A percentile compares a stretch with the other conserved stretches of the same genome.
Conservation (phyloP, 176 grass and related monocot genomes). For the Typha latifolia region DNA sequence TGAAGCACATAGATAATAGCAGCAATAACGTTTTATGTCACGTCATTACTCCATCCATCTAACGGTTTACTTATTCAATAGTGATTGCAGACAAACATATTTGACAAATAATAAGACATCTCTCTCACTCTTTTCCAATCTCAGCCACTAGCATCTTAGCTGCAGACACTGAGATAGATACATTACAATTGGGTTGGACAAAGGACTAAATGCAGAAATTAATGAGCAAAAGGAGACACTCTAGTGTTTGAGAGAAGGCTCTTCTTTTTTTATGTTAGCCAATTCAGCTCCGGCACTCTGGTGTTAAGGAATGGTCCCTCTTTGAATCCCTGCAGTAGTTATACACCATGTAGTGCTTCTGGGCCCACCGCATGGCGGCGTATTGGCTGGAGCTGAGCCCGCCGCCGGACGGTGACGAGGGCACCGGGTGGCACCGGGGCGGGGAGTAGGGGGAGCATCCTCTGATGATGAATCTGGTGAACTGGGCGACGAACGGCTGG, state of each 20-base stretch:
- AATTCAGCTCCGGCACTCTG: slow-evolving; percentile 25
- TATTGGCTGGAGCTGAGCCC: slow-evolving; percentile 29
- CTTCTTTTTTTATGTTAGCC: background rate
- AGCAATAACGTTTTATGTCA: slow-evolving; percentile 13
- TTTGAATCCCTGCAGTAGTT: slow-evolving; percentile 52
- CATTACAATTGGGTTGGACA: too few relatives aligned
- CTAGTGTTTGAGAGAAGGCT: too few relatives aligned
- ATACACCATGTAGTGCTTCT: slow-evolving; percentile 47
- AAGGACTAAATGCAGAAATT: too few relatives aligned
- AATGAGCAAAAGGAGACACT: background rate
- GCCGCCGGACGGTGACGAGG: slow-evolving; percentile 3
- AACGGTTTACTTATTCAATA: slow-evolving; percentile 19
- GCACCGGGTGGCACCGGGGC: slow-evolving; percentile 15
- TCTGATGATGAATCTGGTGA: slow-evolving; percentile 32
- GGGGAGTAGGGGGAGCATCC: slow-evolving; percentile 28
- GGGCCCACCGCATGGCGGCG: slow-evolving; percentile 53
- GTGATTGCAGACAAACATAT: too few relatives aligned
- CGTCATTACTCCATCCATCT: slow-evolving; percentile 25
- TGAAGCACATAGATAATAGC: background rate
- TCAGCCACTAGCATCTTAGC: too few relatives aligned
- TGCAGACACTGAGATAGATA: too few relatives aligned
- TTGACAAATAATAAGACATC: too few relatives aligned
- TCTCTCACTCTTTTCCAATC: too few relatives aligned
- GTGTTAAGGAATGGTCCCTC: slow-evolving; percentile 37
- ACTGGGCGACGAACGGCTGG: slow-evolving; percentile 53